phyloP scores from a whole-genome alignment of 2,329 filamentous ascomycete genomes.

The Paecilomyces dactylethromorphus region DNA sequence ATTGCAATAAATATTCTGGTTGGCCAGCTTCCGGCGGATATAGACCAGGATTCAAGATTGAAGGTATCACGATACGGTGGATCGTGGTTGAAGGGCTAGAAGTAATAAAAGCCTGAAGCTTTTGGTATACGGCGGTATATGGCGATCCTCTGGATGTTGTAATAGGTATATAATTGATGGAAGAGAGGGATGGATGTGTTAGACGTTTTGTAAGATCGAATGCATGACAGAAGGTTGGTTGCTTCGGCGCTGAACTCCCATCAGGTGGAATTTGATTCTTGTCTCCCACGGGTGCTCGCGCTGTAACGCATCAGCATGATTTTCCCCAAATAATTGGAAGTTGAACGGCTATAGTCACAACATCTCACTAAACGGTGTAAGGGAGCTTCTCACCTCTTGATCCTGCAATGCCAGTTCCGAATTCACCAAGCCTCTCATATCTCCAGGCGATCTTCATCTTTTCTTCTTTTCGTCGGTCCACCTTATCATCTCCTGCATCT shows the following conservation, averaged over 20 bases:
- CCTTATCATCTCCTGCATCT: slow-evolving; percentile 39
- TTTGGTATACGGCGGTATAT: slow-evolving; percentile 59
- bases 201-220: slow-evolving; percentile 67
- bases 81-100: slow-evolving; percentile 55
- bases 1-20: slow-evolving; percentile 70
- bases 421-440: slow-evolving; percentile 77
- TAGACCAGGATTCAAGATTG: slow-evolving; percentile 75
- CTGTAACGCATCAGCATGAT: slow-evolving; percentile 16
- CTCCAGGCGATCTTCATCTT: slow-evolving; percentile 99
- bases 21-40: slow-evolving; percentile 64
- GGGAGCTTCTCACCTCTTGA: slow-evolving; percentile 50
- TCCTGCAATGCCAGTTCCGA: slow-evolving; percentile 49
- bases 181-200: slow-evolving; percentile 46
- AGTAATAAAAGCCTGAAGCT: slow-evolving; percentile 51
- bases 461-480: slow-evolving; percentile 46
- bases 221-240: slow-evolving; percentile 58
- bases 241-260: slow-evolving; percentile 10
- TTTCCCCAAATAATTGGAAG: background rate
- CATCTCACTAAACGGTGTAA: slow-evolving; percentile 22
- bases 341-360: background rate
- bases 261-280: slow-evolving; percentile 39
- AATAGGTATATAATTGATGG: slow-evolving; percentile 47
- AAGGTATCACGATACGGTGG: slow-evolving; percentile 80
- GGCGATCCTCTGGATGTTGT: slow-evolving; percentile 41
- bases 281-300: slow-evolving; percentile 19